phyloP scores from a whole-genome alignment of 2,329 filamentous ascomycete genomes.

The Purpureocillium takamizusanense region DNA sequence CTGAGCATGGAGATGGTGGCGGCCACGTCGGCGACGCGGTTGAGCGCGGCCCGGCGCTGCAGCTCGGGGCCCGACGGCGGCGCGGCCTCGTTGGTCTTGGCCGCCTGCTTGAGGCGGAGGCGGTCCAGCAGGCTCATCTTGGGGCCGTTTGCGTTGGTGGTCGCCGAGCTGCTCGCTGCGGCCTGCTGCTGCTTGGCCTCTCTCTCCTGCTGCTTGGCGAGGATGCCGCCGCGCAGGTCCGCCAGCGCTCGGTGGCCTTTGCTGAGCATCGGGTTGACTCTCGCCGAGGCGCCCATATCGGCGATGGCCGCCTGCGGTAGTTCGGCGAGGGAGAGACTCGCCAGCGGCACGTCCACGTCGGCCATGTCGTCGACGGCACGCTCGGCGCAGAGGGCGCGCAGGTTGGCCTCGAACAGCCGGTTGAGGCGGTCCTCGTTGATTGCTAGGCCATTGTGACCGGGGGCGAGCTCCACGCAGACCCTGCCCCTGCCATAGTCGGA shows the following conservation, averaged over 20 bases:
- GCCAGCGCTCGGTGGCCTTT: constrained; percentile 63
- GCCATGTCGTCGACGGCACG: constrained; percentile 18
- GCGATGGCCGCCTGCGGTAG: constrained; percentile 26
- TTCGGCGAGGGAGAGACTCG: constrained; percentile 40
- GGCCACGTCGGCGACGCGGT: constrained; percentile 59
- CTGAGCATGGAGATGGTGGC: constrained; percentile 59
- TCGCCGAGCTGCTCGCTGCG: constrained; percentile 12
- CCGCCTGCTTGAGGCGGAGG: constrained; percentile 60
- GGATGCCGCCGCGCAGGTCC: constrained; percentile 57
- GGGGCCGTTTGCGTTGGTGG: constrained; percentile 32
- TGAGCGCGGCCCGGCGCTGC: constrained; percentile 54
- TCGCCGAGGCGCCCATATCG: constrained; percentile 21
- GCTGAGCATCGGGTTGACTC: constrained; percentile 46
- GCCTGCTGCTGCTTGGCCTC: constrained; percentile 23
- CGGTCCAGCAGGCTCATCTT: constrained; percentile 67
- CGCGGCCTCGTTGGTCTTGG: constrained; percentile 44
- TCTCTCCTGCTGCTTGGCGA: constrained; percentile 39
- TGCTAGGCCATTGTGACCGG: constrained; percentile 22
- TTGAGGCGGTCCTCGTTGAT: constrained; percentile 45
- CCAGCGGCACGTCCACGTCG: constrained; percentile 39
- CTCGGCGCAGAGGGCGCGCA: constrained; percentile 35
- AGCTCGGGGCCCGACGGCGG: constrained; percentile 50
- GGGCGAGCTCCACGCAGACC: constrained; percentile 49
- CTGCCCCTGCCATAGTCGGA: constrained; percentile 44
- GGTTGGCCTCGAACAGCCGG: constrained; percentile 42